A percentile compares a stretch with the other conserved stretches of the same genome.
phyloP scores from a whole-genome alignment of 257 asterid genomes.

The Paulownia fortunei region DNA sequence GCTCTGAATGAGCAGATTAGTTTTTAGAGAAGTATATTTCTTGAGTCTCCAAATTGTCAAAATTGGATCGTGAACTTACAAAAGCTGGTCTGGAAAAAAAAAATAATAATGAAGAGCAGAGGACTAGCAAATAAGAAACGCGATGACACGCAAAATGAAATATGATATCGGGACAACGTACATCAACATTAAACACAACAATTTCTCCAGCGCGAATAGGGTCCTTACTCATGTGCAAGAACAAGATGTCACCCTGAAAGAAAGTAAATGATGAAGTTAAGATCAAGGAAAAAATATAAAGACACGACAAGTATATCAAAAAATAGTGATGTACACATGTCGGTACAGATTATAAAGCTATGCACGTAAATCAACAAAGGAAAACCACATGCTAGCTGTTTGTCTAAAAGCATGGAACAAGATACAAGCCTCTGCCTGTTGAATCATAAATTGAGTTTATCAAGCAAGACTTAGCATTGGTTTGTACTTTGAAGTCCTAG shows the following conservation, averaged over 20 bases:
- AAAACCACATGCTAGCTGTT: slow-evolving; percentile 21
- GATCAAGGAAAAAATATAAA: not conserved
- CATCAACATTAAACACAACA: slow-evolving; percentile 95
- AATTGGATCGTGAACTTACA: not conserved
- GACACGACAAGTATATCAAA: not conserved
- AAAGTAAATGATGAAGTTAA: slow-evolving; percentile 26
- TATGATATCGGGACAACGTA: slow-evolving; percentile 44
- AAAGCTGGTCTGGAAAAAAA: not conserved
- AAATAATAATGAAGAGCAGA: slow-evolving; percentile 18
- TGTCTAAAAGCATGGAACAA: not conserved
- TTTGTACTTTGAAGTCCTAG: slow-evolving; percentile 14
- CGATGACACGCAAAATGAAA: not conserved
- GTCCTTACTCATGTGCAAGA: slow-evolving; percentile 93
- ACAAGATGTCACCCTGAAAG: slow-evolving; percentile 97
- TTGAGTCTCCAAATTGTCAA: not conserved
- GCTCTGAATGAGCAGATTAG: not conserved
- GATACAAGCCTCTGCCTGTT: not conserved
- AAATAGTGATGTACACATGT: not conserved
- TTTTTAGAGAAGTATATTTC: slow-evolving; percentile 6
- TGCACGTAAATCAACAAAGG: slow-evolving; percentile 21
- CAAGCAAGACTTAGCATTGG: slow-evolving; percentile 2
- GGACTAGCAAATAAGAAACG: slow-evolving; percentile 16
- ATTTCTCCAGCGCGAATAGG: slow-evolving; percentile 99
- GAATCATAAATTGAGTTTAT: not conserved
- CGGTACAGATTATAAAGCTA: not conserved